Evolutionary conservation across 1,139 yeast species (phyloP).

Genomic region (Eremothecium gossypii): DNA sequence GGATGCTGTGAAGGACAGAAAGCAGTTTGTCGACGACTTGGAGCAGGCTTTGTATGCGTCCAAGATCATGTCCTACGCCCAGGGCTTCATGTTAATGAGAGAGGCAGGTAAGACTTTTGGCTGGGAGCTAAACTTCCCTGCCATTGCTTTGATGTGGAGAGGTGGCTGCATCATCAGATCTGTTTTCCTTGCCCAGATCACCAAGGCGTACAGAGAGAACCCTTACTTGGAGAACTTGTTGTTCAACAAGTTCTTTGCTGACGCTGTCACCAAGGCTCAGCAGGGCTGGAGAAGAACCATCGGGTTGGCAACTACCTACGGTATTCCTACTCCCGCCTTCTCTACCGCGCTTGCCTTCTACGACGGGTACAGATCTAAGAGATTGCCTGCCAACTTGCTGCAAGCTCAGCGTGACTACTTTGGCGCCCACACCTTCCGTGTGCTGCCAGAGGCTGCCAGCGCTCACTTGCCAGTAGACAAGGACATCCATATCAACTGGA

Average conservation of each 20-base stretch:
- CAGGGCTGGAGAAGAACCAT: slow-evolving; percentile 89
- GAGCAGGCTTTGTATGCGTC: slow-evolving; percentile 99
- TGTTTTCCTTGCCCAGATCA: slow-evolving; percentile 94
- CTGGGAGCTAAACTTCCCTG: slow-evolving; percentile 97
- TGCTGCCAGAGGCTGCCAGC: slow-evolving; percentile 77
- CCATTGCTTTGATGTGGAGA: slow-evolving; percentile 99
- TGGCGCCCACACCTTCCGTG: slow-evolving; percentile 98
- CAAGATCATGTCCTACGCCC: slow-evolving; percentile 96
- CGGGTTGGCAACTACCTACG: slow-evolving; percentile 67
- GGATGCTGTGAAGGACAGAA: slow-evolving; percentile 60
- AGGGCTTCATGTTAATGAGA: slow-evolving; percentile 98
- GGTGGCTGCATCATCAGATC: slow-evolving; percentile 99
- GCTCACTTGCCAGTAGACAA: slow-evolving; percentile 67
- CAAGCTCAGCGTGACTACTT: slow-evolving; percentile 99
- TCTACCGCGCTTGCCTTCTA: slow-evolving; percentile 94
- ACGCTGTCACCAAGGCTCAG: slow-evolving; percentile 91
- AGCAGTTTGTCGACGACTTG: slow-evolving; percentile 80
- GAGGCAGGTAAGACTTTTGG: slow-evolving; percentile 96
- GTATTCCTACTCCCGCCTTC: slow-evolving; percentile 97
- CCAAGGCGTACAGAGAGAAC: slow-evolving; percentile 88
- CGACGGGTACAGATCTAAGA: slow-evolving; percentile 96
- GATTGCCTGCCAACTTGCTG: slow-evolving; percentile 93
- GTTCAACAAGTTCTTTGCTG: slow-evolving; percentile 89
- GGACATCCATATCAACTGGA: slow-evolving; percentile 97
- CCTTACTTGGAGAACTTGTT: slow-evolving; percentile 91